A percentile compares a stretch with the other conserved stretches of the same genome.
These are phyloP conservation scores for Cyclocybe cylindracea DNA, from an alignment of 768 basidiomycete species.

Conservation along the genomic window DNA sequence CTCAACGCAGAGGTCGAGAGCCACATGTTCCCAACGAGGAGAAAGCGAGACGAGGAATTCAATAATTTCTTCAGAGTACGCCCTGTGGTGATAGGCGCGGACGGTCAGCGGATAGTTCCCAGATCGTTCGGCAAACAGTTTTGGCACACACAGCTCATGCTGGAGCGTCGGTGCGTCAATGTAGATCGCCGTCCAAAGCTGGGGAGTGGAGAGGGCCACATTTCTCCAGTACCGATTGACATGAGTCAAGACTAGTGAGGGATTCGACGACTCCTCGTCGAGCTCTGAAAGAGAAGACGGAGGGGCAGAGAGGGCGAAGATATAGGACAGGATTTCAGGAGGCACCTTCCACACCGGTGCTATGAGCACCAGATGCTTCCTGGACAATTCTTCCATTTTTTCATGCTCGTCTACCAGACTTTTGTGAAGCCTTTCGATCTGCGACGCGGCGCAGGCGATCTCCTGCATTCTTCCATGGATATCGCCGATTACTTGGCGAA, in stretches of 20 bases:
- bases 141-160: too few species aligned
- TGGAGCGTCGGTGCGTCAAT: neutral
- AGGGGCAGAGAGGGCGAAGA: neutral
- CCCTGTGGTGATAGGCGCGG: neutral
- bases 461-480: neutral
- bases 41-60: neutral
- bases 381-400: neutral
- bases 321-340: neutral
- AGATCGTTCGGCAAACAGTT: too few species aligned
- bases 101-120: neutral
- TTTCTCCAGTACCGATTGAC: neutral
- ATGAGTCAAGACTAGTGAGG: neutral
- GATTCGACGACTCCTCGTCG: neutral
- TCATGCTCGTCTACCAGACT: neutral
- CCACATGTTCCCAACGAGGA: slow-evolving; percentile 1
- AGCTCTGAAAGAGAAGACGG: neutral
- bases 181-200: neutral
- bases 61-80: neutral
- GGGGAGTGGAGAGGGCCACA: neutral
- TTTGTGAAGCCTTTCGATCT: neutral
- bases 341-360: neutral
- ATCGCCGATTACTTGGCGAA: neutral
- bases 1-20: neutral
- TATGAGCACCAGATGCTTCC: neutral
- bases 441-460: neutral